phyloP scores from a whole-genome alignment of 1,284 basidiomycete species.

The Microbotryum scabiosae region DNA sequence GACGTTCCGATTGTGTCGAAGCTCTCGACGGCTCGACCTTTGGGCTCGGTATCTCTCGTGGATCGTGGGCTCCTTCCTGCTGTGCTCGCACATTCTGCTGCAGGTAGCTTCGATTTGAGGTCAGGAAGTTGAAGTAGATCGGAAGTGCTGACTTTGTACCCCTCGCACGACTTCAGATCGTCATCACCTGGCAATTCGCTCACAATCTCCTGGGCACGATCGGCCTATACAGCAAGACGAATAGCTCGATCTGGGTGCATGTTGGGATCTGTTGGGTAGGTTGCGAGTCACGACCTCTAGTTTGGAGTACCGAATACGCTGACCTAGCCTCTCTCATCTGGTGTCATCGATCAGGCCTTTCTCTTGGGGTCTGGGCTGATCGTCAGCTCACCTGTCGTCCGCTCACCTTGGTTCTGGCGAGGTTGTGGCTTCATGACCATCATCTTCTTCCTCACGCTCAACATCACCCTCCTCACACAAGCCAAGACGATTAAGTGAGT shows the following conservation, averaged over 20 bases:
- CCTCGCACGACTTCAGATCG: slow-evolving; percentile 15
- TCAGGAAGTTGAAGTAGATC: too few relatives aligned
- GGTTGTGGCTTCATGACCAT: slow-evolving; percentile 22
- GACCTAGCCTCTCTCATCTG: too few relatives aligned
- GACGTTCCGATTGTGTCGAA: slow-evolving; percentile 33
- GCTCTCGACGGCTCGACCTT: slow-evolving; percentile 15
- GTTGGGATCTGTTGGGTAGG: slow-evolving; percentile 29
- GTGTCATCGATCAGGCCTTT: slow-evolving; percentile 17
- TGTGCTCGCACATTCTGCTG: slow-evolving; percentile 31
- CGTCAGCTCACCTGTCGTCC: slow-evolving; percentile 24
- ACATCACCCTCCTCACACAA: slow-evolving; percentile 24
- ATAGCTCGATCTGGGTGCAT: slow-evolving; percentile 25
- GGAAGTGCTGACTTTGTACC: too few relatives aligned
- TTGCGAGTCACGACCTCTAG: neutral
- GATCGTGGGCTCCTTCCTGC: slow-evolving; percentile 29
- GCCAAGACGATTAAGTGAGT: slow-evolving; percentile 12
- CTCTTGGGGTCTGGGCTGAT: slow-evolving; percentile 26
- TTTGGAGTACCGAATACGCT: too few relatives aligned
- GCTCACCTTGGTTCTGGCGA: slow-evolving; percentile 33
- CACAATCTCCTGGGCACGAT: slow-evolving; percentile 31
- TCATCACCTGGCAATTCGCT: slow-evolving; percentile 32
- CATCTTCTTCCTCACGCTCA: slow-evolving; percentile 23
- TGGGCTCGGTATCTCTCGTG: slow-evolving; percentile 34
- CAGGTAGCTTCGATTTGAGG: slow-evolving; percentile 9
- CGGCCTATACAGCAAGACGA: slow-evolving; percentile 20